Percentiles rank a stretch among this genome's conserved stretches.
Conservation (phyloP, 768 basidiomycete species). For the Boletus patriciae region DNA sequence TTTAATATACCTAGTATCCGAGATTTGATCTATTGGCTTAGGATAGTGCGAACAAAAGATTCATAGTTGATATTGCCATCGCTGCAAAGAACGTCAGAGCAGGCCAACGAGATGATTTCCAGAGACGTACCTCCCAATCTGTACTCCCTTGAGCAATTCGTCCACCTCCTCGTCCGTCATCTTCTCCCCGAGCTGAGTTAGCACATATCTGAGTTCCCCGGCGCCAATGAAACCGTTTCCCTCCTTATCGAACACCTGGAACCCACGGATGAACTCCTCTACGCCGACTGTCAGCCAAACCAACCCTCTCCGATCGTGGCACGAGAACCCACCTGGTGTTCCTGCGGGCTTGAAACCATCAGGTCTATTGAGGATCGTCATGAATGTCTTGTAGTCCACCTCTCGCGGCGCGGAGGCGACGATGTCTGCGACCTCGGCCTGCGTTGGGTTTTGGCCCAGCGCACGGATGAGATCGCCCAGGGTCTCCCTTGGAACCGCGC, state of each 20-base stretch:
- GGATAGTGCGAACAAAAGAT: constrained; percentile 92
- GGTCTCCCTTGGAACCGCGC: constrained; percentile 82
- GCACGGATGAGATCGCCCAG: constrained; percentile 92
- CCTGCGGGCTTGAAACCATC: constrained; percentile 98
- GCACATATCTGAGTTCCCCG: constrained; percentile 71
- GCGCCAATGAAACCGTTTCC: constrained; percentile 72
- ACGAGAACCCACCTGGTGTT: constrained; percentile 69
- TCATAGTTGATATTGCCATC: constrained; percentile 98
- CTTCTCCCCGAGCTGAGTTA: constrained; percentile 97
- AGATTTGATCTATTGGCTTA: constrained; percentile 62
- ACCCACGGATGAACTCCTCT: constrained; percentile 99
- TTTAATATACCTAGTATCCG: neutral
- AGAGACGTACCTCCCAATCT: constrained; percentile 85
- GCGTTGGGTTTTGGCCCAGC: constrained; percentile 98
- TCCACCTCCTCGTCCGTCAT: constrained; percentile 98
- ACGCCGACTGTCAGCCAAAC: constrained; percentile 2
- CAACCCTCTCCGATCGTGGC: neutral
- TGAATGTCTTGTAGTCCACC: constrained; percentile 91
- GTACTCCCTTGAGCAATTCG: constrained; percentile 94
- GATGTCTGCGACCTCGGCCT: constrained; percentile 91
- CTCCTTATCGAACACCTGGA: constrained; percentile 95
- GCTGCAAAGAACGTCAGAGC: constrained; percentile 40
- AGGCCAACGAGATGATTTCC: neutral
- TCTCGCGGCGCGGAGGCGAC: constrained; percentile 71
- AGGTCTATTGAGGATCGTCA: constrained; percentile 88